These are phyloP conservation scores for Peronospora farinosa DNA, from an alignment of 352 stramenopile genomes.

Conservation along the genomic window DNA sequence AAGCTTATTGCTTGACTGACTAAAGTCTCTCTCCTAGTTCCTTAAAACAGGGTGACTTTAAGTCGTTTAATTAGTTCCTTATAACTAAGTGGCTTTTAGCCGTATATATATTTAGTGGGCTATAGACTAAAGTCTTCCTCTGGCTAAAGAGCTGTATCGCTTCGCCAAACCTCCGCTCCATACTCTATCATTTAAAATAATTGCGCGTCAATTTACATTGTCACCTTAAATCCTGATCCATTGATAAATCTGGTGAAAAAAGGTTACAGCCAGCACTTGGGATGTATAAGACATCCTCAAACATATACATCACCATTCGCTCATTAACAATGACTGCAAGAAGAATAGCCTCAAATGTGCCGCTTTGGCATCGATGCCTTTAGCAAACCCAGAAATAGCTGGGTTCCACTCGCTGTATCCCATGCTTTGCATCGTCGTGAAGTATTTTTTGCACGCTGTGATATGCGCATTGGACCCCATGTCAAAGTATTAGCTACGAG, in stretches of 20 bases:
- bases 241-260: slow-evolving; percentile 9
- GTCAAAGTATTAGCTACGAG: slow-evolving; percentile 15
- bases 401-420: too few relatives aligned
- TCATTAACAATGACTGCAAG: slow-evolving; percentile 9
- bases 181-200: slow-evolving; percentile 12
- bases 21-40: too few relatives aligned
- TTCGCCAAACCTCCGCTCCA: slow-evolving; percentile 8
- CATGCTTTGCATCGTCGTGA: slow-evolving; percentile 9
- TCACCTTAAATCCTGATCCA: slow-evolving; percentile 13
- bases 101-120: too few relatives aligned
- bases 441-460: slow-evolving; percentile 15
- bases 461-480: slow-evolving; percentile 13
- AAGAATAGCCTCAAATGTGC: slow-evolving; percentile 12
- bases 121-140: too few relatives aligned
- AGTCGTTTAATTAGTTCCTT: too few relatives aligned
- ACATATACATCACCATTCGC: slow-evolving; percentile 6
- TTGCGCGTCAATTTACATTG: slow-evolving; percentile 4
- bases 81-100: too few relatives aligned
- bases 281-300: slow-evolving; percentile 12
- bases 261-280: slow-evolving; percentile 14
- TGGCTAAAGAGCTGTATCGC: too few relatives aligned
- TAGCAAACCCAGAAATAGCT: slow-evolving; percentile 5
- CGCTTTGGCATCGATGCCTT: slow-evolving; percentile 1
- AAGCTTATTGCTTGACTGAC: too few relatives aligned
- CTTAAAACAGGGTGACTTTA: too few relatives aligned